Conservation (phyloP, 1,284 basidiomycete genomes). For the Fomitopsis betulina region DNA sequence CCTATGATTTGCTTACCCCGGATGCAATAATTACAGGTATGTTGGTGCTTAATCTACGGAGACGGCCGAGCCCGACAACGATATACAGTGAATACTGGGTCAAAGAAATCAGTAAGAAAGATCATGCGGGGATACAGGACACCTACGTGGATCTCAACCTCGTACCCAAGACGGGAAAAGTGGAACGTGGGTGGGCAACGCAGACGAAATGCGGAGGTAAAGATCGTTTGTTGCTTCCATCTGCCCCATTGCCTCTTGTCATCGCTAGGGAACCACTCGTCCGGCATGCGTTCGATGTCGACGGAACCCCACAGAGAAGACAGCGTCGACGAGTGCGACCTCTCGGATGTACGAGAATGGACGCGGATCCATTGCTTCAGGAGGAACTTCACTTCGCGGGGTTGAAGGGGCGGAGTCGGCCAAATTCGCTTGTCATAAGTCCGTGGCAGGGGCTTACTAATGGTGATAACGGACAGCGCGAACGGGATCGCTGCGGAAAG, state of each 20-base stretch:
- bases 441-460: slow-evolving; percentile 10
- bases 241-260: slow-evolving; percentile 3
- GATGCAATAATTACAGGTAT: not conserved
- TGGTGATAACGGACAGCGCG: slow-evolving; percentile 13
- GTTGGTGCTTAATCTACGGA: not conserved
- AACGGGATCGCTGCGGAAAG: slow-evolving; percentile 17
- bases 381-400: slow-evolving; percentile 11
- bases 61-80: not conserved
- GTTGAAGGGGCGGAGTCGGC: slow-evolving; percentile 12
- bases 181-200: slow-evolving; percentile 1
- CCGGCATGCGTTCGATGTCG: slow-evolving; percentile 3
- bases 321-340: not conserved
- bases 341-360: not conserved
- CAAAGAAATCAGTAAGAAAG: not conserved
- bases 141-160: not conserved
- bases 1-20: slow-evolving; percentile 4
- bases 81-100: not conserved
- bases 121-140: not conserved
- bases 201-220: not conserved
- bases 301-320: slow-evolving; percentile 1
- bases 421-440: slow-evolving; percentile 10
- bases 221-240: slow-evolving; percentile 1
- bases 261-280: slow-evolving; percentile 13
- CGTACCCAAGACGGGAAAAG: not conserved
- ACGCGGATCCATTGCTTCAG: slow-evolving; percentile 6